phyloP scores from a whole-genome alignment of 2,329 filamentous ascomycete genomes.

The Pestalotiopsis sp. region DNA sequence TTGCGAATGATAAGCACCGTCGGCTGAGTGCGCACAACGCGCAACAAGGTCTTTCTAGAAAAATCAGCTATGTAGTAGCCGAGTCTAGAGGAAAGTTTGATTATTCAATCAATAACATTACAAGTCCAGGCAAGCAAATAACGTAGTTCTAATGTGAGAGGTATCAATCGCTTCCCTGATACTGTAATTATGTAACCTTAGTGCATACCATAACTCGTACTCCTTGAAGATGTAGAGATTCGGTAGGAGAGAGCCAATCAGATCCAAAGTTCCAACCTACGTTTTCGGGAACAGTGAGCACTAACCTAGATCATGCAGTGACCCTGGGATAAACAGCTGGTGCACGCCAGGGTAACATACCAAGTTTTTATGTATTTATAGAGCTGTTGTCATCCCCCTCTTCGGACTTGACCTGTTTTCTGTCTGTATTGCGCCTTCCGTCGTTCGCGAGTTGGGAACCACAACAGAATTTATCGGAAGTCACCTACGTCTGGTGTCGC shows the following conservation, averaged over 20 bases:
- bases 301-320: not conserved
- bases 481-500: not conserved
- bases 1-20: no score
- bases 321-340: not conserved
- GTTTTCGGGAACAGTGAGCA: not conserved
- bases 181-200: no score
- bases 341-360: not conserved
- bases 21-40: no score
- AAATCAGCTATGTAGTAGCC: no score
- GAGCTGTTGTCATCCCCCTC: not conserved
- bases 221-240: no score
- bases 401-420: not conserved
- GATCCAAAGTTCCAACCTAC: slow-evolving; percentile 1
- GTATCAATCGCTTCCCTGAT: no score
- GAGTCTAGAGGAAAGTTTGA: no score
- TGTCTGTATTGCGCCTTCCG: not conserved
- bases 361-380: not conserved
- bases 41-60: no score
- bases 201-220: no score
- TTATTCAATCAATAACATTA: no score
- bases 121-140: no score
- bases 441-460: not conserved
- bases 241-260: not conserved
- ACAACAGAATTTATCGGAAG: not conserved
- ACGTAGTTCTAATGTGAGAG: no score